Evolutionary conservation across 1,284 basidiomycete species (phyloP).

Genomic region (Trichosporon inkin): DNA sequence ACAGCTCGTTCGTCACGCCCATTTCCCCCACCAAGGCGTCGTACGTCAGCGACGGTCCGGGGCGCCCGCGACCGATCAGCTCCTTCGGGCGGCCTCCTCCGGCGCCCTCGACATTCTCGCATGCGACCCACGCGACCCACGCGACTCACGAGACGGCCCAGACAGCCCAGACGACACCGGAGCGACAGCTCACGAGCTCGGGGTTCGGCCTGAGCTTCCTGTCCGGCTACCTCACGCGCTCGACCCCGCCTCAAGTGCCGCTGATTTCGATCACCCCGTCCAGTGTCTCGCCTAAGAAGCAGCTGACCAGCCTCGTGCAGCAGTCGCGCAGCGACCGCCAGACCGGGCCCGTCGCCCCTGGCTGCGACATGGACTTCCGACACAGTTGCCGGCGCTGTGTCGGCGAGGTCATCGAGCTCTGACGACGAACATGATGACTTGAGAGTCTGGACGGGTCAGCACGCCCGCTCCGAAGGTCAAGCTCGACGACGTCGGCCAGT

Average conservation of each 20-base stretch:
- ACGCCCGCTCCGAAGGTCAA: too few relatives aligned
- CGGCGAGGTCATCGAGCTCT: slow-evolving; percentile 35
- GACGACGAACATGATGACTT: neutral
- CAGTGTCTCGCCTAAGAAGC: slow-evolving; percentile 18
- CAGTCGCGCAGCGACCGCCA: slow-evolving; percentile 13
- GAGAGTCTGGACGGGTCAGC: neutral
- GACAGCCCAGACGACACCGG: slow-evolving; percentile 12
- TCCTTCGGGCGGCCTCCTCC: neutral
- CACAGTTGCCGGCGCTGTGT: slow-evolving; percentile 30
- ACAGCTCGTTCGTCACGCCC: slow-evolving; percentile 18
- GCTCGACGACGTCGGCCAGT: too few relatives aligned
- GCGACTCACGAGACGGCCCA: too few relatives aligned
- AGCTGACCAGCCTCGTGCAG: slow-evolving; percentile 14
- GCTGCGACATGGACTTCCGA: slow-evolving; percentile 27
- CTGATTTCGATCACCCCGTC: slow-evolving; percentile 21
- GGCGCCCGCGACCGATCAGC: neutral
- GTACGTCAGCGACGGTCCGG: neutral
- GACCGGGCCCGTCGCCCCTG: slow-evolving; percentile 9
- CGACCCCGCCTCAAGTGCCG: slow-evolving; percentile 14
- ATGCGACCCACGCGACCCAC: neutral
- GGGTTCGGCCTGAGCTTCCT: slow-evolving; percentile 22
- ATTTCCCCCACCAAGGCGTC: slow-evolving; percentile 13
- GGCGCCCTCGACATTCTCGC: slow-evolving; percentile 2
- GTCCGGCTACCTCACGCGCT: slow-evolving; percentile 21
- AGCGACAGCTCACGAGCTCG: slow-evolving; percentile 11